Conservation (phyloP, 2,329 filamentous ascomycete genomes). For the Pseudocercospora fijiensis region DNA sequence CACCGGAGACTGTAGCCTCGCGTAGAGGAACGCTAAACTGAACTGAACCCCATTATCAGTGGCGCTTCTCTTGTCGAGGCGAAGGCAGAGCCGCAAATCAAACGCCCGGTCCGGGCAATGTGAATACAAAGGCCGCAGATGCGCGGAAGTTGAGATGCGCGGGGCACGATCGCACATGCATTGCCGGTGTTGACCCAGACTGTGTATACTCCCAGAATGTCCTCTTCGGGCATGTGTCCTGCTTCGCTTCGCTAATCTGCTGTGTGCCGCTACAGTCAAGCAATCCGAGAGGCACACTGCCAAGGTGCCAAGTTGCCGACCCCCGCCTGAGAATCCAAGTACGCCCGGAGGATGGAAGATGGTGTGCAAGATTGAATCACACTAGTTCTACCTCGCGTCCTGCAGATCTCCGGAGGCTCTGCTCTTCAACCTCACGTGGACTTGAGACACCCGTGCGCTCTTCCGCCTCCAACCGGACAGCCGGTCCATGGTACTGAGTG, state of each 20-base stretch:
- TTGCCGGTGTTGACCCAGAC: background rate
- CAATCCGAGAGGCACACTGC: background rate
- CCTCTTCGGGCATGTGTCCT: background rate
- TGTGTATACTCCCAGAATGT: background rate
- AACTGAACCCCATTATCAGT: background rate
- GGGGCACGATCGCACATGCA: constrained; percentile 2
- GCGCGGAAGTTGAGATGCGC: constrained; percentile 1
- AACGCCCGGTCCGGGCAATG: background rate
- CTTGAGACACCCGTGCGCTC: background rate
- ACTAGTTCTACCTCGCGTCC: background rate
- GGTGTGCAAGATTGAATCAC: background rate
- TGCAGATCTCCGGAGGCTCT: background rate
- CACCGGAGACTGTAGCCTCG: background rate
- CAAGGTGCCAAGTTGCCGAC: background rate
- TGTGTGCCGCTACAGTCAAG: background rate
- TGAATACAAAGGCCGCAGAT: background rate
- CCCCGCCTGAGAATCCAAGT: background rate
- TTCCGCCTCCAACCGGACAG: background rate
- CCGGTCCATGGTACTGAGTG: background rate
- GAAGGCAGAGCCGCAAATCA: constrained; percentile 1
- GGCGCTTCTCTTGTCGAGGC: background rate
- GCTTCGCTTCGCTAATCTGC: constrained; percentile 5
- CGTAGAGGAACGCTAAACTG: background rate
- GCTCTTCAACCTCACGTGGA: background rate
- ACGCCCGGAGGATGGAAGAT: background rate